Evolutionary conservation across 83 land plant genomes (phyloP).

Genomic region (Picea abies): DNA sequence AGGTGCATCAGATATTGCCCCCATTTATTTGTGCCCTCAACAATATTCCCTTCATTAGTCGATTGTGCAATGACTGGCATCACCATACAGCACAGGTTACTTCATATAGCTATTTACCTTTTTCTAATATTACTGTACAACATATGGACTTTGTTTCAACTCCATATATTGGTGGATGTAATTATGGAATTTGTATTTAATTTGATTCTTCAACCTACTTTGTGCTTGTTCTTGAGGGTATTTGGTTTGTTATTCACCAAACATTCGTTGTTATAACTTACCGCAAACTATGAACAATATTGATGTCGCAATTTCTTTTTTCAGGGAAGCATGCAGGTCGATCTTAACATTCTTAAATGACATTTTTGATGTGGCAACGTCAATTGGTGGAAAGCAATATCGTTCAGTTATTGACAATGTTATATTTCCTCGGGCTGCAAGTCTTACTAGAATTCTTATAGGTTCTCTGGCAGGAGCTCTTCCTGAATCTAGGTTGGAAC

Average conservation of each 20-base stretch:
- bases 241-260: neutral
- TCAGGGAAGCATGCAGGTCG: conserved; percentile 96
- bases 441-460: conserved; percentile 77
- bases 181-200: neutral
- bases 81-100: conserved; percentile 93
- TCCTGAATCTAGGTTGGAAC: conserved; percentile 89
- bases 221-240: neutral
- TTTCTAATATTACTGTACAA: neutral
- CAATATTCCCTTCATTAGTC: conserved; percentile 74
- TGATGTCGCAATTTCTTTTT: neutral
- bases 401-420: conserved; percentile 61
- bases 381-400: conserved; percentile 56
- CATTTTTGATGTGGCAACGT: conserved; percentile 67
- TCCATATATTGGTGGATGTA: neutral
- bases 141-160: neutral
- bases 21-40: conserved; percentile 76
- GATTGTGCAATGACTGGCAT: conserved; percentile 95
- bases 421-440: conserved; percentile 78
- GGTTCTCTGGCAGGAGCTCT: conserved; percentile 96
- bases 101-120: conserved; percentile 4
- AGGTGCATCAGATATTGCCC: conserved; percentile 98
- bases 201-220: conserved; percentile 1
- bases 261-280: conserved; percentile 3
- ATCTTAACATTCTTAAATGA: conserved; percentile 86
- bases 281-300: neutral